Evolutionary conservation across 2,329 filamentous ascomycete species (phyloP).

Genomic region (Penicillium sp.): DNA sequence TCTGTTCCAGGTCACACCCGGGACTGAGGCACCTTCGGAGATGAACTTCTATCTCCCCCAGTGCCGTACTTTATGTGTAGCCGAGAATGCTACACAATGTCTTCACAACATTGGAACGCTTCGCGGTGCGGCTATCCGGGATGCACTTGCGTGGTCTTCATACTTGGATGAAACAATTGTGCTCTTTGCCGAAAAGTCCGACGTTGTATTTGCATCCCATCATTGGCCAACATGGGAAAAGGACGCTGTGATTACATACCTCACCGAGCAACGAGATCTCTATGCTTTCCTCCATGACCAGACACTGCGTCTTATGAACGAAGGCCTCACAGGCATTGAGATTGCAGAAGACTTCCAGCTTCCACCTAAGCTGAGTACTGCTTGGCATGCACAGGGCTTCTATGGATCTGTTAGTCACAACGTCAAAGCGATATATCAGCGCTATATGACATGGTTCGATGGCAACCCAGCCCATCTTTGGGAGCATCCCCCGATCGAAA

Average conservation of each 20-base stretch:
- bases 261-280: slow-evolving; percentile 37
- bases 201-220: slow-evolving; percentile 40
- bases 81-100: slow-evolving; percentile 42
- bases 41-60: slow-evolving; percentile 45
- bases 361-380: slow-evolving; percentile 30
- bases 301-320: slow-evolving; percentile 40
- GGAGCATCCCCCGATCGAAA: slow-evolving; percentile 2
- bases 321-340: slow-evolving; percentile 36
- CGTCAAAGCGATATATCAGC: slow-evolving; percentile 13
- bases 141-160: slow-evolving; percentile 8
- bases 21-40: slow-evolving; percentile 46
- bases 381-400: slow-evolving; percentile 34
- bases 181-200: slow-evolving; percentile 30
- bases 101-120: slow-evolving; percentile 47
- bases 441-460: slow-evolving; percentile 26
- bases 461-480: slow-evolving; percentile 12
- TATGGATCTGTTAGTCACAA: slow-evolving; percentile 32
- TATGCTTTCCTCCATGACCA: slow-evolving; percentile 45
- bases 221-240: slow-evolving; percentile 44
- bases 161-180: slow-evolving; percentile 32
- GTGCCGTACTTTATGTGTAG: slow-evolving; percentile 37
- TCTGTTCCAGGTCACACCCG: slow-evolving; percentile 43
- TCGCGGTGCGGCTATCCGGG: slow-evolving; percentile 34
- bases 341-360: slow-evolving; percentile 39
- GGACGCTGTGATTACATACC: not conserved